Base-by-base conservation (phyloP, 192 early-diverging fungal genomes). In the Coemansia sp. region DNA sequence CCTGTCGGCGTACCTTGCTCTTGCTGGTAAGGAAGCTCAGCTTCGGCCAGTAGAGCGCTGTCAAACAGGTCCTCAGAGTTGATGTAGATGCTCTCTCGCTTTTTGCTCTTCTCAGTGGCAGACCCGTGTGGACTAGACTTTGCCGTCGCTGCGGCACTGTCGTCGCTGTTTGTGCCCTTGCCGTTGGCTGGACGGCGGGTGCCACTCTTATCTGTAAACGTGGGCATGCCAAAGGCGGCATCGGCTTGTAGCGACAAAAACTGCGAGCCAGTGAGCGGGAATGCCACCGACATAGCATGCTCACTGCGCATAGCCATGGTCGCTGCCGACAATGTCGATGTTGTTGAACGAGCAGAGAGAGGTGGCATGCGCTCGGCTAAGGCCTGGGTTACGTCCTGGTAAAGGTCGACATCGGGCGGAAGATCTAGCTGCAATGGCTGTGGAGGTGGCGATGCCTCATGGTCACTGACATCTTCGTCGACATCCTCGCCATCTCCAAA, bases 1-100 rank as follows among this genome's bases (percentile, higher is more conserved):
- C 18, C 62, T 44, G 34, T 49, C 44, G 31, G 36, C 13, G n/a
- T 68, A 20, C 27, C 29, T 22, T 67, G 65, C 62, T 77, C 70
- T 33, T 79, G 46, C 69, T 76, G 74, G 63, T 82, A 76, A 13
- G 75, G 75, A 11, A 82, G 66, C 43, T 77, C 74, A 7, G 69
- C 79, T 12, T 66, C 55, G 7, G 69, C 69, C 60, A 82, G 72
- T 11, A 82, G 44, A 9, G 72, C 72, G 51, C 70, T 73, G 40
- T 42, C 70, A 29, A 71, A 73, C 18, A 82, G 6, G 33, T 71
- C 73, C 34, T 82, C 72, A 3, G 73, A 44, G 51, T 72, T 69
- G 38, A 82, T 74, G 63, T 82, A 77, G 10, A 82, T 77, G 70
- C 80, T 82, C 57, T 41, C 42, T 10, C 74, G 74, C 71, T 66